A percentile compares a stretch with the other conserved stretches of the same genome.
phyloP scores from a whole-genome alignment of 73 alveolate species.

The Symbiodinium pilosum region DNA sequence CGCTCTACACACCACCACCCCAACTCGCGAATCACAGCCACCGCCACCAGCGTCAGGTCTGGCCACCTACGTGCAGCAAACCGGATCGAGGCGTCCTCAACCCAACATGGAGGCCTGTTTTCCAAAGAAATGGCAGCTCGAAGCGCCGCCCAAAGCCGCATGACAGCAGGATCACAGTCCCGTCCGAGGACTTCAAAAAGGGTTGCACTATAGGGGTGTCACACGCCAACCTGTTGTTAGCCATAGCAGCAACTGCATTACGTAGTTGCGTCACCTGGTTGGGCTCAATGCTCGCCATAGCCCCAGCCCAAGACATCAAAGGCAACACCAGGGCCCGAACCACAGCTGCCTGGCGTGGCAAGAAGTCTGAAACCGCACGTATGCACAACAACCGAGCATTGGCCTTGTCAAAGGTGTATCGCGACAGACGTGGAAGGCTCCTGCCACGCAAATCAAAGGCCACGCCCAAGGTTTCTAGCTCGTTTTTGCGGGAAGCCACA shows the following conservation, averaged over 20 bases:
- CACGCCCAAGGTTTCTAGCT: background rate
- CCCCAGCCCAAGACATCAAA: background rate
- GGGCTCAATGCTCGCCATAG: background rate
- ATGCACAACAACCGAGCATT: background rate
- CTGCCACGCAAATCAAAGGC: background rate
- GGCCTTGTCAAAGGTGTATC: background rate
- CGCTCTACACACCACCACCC: slow-evolving; percentile 7
- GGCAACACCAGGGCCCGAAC: background rate
- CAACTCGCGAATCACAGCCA: background rate
- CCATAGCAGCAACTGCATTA: background rate
- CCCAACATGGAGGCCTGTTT: background rate
- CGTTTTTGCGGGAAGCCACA: background rate
- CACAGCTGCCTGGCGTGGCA: background rate
- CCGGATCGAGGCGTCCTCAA: background rate
- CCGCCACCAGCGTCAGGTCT: background rate
- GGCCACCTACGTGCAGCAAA: background rate
- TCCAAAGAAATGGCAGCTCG: background rate
- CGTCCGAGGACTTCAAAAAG: background rate
- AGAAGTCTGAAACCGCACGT: background rate
- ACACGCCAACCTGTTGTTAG: background rate
- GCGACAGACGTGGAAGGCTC: background rate
- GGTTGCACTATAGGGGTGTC: background rate
- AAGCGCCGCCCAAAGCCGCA: background rate
- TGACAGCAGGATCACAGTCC: background rate
- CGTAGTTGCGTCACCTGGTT: background rate